Base-by-base conservation (phyloP, 139 green algal species). In the Chlamydomonas asymmetrica region DNA sequence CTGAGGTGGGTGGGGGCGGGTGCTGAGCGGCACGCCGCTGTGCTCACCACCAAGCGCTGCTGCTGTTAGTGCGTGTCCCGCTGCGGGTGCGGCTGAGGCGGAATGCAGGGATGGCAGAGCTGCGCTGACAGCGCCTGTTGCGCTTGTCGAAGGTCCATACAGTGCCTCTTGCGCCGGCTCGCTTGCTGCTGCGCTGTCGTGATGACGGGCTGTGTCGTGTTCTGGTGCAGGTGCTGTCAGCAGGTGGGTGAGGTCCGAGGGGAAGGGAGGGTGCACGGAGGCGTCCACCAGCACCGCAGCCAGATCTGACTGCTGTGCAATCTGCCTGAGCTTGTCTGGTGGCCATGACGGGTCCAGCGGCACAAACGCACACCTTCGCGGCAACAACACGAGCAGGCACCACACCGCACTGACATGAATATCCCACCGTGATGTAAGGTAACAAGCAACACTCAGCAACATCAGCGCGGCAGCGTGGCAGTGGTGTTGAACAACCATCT, bases 291-390 rank as follows among this genome's bases (percentile, higher is more conserved):
- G 32, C 4, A 93, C 18, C 1, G 81, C 29, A 0, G 22, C 43
- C 2, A 87, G 87, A 20, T 63, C 59, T 5, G 85, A 73, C 10
- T 83, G 43, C 0, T 31, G 18, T 5, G 85, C 22, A 35, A 93
- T 35, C 25, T 52, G 2, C 31, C 56, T 38, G 32, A 91, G 40
- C 0, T 76, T 79, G 0, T 45, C 16, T 0, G 45, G 8, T 0
- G 82, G 78, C 76, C 74, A 87, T 34, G 34, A 27, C 6, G 84
- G 60, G 45, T 93, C 85, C n/a, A 87, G 61, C 0, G 82, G 82
- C 25, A 87, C 56, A 43, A 87, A 87, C 3, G 82, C 77, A 40
- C 73, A 73, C 10, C 82, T 87, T 73, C 41, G 34, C 60, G 37
- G 38, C 23, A 29, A 27, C 18, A 29, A 23, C 3, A 34, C n/a